A percentile compares a stretch with the other conserved stretches of the same genome.
Conservation (phyloP, 495 filamentous ascomycete genomes). For the Neurospora terricola region DNA sequence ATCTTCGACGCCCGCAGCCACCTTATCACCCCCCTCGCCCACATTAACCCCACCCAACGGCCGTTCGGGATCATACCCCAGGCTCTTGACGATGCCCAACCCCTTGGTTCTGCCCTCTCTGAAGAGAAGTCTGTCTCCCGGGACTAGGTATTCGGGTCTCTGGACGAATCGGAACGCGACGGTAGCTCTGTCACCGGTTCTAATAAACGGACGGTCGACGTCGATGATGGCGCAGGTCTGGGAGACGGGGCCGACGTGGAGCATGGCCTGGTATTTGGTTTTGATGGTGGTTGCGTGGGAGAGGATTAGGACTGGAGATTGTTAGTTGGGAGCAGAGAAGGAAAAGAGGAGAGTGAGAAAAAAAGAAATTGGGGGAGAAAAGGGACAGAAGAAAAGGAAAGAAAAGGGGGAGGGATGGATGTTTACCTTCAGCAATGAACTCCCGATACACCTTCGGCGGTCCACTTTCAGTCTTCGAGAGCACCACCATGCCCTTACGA, state of each 20-base stretch:
- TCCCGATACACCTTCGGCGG: constrained; percentile 78
- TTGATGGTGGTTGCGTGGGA: constrained; percentile 98
- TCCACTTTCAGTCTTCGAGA: constrained; percentile 65
- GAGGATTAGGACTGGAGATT: constrained; percentile 67
- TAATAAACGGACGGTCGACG: constrained; percentile 90
- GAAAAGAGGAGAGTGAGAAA: background rate
- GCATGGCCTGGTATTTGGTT: constrained; percentile 95
- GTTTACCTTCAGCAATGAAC: constrained; percentile 81
- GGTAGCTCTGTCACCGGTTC: constrained; percentile 82
- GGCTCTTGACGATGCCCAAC: constrained; percentile 81
- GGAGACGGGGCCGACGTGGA: constrained; percentile 89
- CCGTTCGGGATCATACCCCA: constrained; percentile 68
- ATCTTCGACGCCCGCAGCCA: constrained; percentile 11
- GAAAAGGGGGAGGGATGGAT: no score
- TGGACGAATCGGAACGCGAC: constrained; percentile 95
- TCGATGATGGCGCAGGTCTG: constrained; percentile 97
- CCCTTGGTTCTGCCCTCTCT: constrained; percentile 94
- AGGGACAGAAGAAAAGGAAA: no score
- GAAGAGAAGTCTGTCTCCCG: constrained; percentile 85
- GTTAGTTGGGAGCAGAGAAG: background rate
- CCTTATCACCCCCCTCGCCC: constrained; percentile 4
- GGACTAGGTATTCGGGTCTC: constrained; percentile 84
- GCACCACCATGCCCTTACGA: constrained; percentile 95
- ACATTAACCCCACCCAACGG: constrained; percentile 20
- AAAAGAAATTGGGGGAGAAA: no score